Evolutionary conservation across 2,329 filamentous ascomycete species (phyloP), one percentile per base, ranked within the genome.

Genomic region (Pezicula radicicola): DNA sequence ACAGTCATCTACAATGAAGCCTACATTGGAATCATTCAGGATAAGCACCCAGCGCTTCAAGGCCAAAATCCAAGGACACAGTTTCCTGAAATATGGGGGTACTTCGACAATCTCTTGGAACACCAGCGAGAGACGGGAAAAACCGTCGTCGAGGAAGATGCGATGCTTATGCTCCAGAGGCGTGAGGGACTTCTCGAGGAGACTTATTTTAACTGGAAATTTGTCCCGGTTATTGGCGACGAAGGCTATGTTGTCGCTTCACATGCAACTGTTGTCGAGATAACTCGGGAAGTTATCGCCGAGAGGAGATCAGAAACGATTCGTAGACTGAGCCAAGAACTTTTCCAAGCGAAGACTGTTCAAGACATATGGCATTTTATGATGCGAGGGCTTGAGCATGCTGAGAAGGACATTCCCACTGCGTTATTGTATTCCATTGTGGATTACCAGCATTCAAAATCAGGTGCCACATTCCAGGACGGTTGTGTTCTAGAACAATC

Each of bases 221-320:
- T 73, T 19, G 65, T 69, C 7, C 73, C 73, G 6, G 53, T 75
- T 15, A 69, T 71, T 42, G 66, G 67, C 7, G 65, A 69, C 3
- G 68, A 70, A 18, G 65, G 70, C 13, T 55, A 37, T 41, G 49
- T 56, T 4, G 46, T 55, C 5, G 59, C 52, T 2, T 52, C 49
- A 16, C 45, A 59, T 53, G 54, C 49, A 2, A 60, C 59, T 2
- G 57, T 59, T 4, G 39, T 55, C 10, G 65, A 74, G 39, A 68
- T 68, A 4, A 74, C 72, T 3, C 58, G 61, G 25, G 67, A 72
- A 13, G 68, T 69, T 1, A 67, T 74, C 21, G 62, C 60, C 15
- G 61, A 59, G 15, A 55, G 68, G 37, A 67, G 72, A 51, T 62
- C 68, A 47, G 56, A 66, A 18, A 70, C 65, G 19, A 60, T 74